Base-by-base conservation (phyloP, 2,329 filamentous ascomycete species). In the Pezicula neosporulosa region DNA sequence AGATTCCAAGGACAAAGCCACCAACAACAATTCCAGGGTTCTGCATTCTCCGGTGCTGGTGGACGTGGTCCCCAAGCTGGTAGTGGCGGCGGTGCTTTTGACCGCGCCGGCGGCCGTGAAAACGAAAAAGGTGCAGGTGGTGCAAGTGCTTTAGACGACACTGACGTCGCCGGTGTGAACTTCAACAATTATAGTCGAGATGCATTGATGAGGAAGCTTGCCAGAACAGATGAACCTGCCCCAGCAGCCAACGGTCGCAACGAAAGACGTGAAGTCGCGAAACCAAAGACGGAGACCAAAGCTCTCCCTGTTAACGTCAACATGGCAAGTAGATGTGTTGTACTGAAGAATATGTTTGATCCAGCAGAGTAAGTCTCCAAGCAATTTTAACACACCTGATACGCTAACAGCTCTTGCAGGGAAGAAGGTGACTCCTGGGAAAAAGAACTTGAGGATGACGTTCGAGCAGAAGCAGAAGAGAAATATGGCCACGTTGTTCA, bases 131-230 rank as follows among this genome's bases (percentile, higher is more conserved):
- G 83, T 60, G 83, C 89, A 43, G 89, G 89, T 54, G 91, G 91
- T 62, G 93, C 93, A 46, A 96, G 92, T 74, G 94, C 94, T 64
- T 78, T 99, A 48, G 94, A 99, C 73, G 94, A 99, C 68, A 96
- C 92, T 56, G 94, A 99, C 71, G 94, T 99, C 68, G 90, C 89
- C 47, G 94, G 94, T 67, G 93, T 99, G 72, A 97, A 97, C 75
- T 97, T 97, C 87, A 96, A 91, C 81, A 97, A 97, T 73, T 97
- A 96, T 77, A 96, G 90, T 79, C 90, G 94, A 75, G 91, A 97
- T 77, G 90, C 92, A 68, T 86, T 99, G 73, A 99, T 99, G 94
- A 85, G 90, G 72, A 97, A 97, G 76, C 89, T 99, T 73, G 92
- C 94, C 68, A 87, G 94, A 80, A 93, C 89, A 75, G 92, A 97